phyloP scores from a whole-genome alignment of 352 stramenopile genomes.

The Globisporangium canariense region DNA sequence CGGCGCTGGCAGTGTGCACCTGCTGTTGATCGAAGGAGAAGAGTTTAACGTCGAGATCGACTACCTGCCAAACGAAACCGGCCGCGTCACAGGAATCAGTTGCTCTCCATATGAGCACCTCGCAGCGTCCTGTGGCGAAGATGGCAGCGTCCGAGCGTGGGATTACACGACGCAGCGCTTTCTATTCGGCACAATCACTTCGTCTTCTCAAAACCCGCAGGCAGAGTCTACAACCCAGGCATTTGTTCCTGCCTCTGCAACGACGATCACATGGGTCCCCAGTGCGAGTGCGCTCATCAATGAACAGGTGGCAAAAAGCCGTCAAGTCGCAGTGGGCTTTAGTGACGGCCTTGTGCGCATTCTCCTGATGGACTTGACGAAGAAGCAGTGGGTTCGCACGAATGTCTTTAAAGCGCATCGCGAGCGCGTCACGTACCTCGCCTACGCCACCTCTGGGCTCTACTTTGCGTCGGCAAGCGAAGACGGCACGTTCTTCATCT shows the following conservation, averaged over 20 bases:
- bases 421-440: slow-evolving; percentile 55
- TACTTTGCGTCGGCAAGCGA: slow-evolving; percentile 73
- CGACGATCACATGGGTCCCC: slow-evolving; percentile 75
- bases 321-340: slow-evolving; percentile 88
- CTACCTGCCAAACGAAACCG: slow-evolving; percentile 64
- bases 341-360: slow-evolving; percentile 84
- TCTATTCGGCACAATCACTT: slow-evolving; percentile 13
- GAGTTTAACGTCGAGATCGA: slow-evolving; percentile 43
- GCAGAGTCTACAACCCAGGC: slow-evolving; percentile 11
- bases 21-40: slow-evolving; percentile 35
- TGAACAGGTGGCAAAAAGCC: slow-evolving; percentile 43
- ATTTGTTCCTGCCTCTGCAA: slow-evolving; percentile 41
- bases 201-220: slow-evolving; percentile 11
- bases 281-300: slow-evolving; percentile 34
- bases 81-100: slow-evolving; percentile 62
- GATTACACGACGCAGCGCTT: slow-evolving; percentile 63
- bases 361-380: slow-evolving; percentile 49
- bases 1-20: slow-evolving; percentile 43
- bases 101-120: slow-evolving; percentile 87
- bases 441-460: slow-evolving; percentile 65
- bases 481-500: slow-evolving; percentile 88
- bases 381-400: slow-evolving; percentile 49
- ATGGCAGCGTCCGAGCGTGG: slow-evolving; percentile 85
- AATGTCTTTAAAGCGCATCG: slow-evolving; percentile 90
- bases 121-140: slow-evolving; percentile 75